Percentiles rank a stretch among this genome's conserved stretches.
Conservation (phyloP, 345 rosid species). For the Heritiera littoralis region DNA sequence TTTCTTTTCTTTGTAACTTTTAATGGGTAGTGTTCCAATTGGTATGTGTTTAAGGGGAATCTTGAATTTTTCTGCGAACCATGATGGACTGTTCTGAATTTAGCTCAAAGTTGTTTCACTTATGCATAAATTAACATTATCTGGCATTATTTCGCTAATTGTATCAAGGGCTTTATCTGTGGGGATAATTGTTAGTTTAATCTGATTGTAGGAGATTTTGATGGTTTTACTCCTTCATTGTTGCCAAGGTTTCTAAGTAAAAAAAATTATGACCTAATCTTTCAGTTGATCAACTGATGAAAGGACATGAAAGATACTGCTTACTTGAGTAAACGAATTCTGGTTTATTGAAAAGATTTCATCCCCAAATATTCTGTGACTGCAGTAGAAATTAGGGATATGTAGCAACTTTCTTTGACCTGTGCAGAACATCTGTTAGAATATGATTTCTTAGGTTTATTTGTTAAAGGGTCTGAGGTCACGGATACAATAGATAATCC, state of each 20-base stretch:
- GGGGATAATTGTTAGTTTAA: not conserved
- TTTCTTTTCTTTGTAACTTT: not conserved
- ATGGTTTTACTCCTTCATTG: not conserved
- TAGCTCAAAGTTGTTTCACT: not conserved
- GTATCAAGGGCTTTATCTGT: not conserved
- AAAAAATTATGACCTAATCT: not conserved
- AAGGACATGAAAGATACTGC: not conserved
- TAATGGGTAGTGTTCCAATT: no score
- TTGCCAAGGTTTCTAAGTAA: not conserved
- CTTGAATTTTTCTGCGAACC: not conserved
- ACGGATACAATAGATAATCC: not conserved
- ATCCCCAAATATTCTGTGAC: not conserved
- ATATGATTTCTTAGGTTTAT: not conserved
- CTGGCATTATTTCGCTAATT: not conserved
- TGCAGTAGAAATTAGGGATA: not conserved
- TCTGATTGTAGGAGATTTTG: not conserved
- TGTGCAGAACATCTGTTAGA: not conserved
- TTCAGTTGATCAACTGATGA: not conserved
- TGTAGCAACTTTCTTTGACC: not conserved
- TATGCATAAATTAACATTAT: not conserved
- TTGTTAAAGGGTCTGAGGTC: not conserved
- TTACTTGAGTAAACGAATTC: not conserved
- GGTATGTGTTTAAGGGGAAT: not conserved
- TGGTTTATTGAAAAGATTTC: not conserved
- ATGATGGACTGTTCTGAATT: not conserved